phyloP scores from a whole-genome alignment of 805 yeast species.

The Kuraishia ogatae region DNA sequence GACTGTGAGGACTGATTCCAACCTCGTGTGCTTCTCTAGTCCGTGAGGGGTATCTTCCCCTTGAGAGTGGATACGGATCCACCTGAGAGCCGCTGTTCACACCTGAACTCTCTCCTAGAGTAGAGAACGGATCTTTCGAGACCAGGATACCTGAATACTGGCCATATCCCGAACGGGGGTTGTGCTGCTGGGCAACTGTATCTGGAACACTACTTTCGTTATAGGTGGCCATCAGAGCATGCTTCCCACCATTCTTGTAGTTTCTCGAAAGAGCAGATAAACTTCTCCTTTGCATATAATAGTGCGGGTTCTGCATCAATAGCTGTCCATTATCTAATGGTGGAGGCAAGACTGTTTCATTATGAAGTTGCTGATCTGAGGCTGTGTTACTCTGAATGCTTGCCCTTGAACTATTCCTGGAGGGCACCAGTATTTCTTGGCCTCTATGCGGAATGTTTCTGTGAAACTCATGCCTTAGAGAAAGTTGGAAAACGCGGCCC shows the following conservation, averaged over 20 bases:
- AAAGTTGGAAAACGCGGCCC: constrained; percentile 19
- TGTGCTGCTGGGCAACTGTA: constrained; percentile 5
- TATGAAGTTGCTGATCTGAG: neutral
- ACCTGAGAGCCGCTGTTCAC: neutral
- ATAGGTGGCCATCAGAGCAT: constrained; percentile 14
- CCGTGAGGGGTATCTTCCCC: neutral
- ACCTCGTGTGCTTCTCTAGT: neutral
- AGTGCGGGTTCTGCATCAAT: constrained; percentile 4
- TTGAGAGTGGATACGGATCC: neutral
- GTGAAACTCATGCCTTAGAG: constrained; percentile 19
- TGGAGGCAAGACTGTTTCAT: neutral
- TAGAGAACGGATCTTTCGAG: neutral
- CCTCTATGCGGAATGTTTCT: constrained; percentile 13
- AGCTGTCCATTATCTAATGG: neutral
- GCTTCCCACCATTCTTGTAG: constrained; percentile 6
- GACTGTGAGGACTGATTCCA: neutral
- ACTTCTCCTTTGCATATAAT: constrained; percentile 7
- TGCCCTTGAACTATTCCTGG: neutral
- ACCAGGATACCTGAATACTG: neutral
- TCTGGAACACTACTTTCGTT: constrained; percentile 20
- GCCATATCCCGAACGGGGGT: neutral
- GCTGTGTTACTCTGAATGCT: constrained; percentile 3
- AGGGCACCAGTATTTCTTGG: constrained; percentile 3
- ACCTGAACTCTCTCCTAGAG: neutral
- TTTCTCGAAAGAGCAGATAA: neutral